Base-by-base conservation (phyloP, 2,329 filamentous ascomycete species). In the Aspergillus fumigatiaffinis region DNA sequence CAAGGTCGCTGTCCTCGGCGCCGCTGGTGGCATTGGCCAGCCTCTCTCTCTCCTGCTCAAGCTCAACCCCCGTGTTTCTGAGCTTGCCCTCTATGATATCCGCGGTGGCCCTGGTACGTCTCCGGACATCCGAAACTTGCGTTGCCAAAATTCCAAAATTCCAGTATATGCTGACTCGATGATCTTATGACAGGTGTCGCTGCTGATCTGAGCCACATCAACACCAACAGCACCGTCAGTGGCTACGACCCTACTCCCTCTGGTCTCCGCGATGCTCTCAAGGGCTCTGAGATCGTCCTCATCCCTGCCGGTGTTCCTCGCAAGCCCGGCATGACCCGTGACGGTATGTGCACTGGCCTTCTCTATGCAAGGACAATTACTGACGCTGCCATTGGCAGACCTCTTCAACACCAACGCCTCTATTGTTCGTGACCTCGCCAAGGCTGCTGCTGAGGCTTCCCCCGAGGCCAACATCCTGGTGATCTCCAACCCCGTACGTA, bases 331-430 rank as follows among this genome's bases (percentile, higher is more conserved):
- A 99, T 99, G 94, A 96, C 90, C 82, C 92, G 94, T 84, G 94
- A 99, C 81, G 85, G 85, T 87, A 80, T 62, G 79, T 17, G n/a
- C 42, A n/a, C 10, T 20, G 8, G 42, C 26, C 42, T 53, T 50
- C 32, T 54, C 23, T n/a, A 23, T 28, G 26, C 21, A 17, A 55
- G 42, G 3, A 20, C 26, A 17, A 50, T 14, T 20, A 53, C 60
- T 60, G 41, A 58, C 58, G 56, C 17, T 32, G 35, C 35, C 29
- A 49, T 57, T 20, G 4, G 21, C 54, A 87, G 93, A 99, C 78
- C 89, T 99, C 65, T 99, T 99, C 92, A 97, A 97, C 88, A 99
- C 93, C 85, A 99, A 99, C 80, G 94, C 94, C 79, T 96, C 91
- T 77, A 99, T 99, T 78, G 94, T 99, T 77, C 92, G 93, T 75